Conservation (phyloP, 2,329 filamentous ascomycete species). For the Bipolaris zeicola region DNA sequence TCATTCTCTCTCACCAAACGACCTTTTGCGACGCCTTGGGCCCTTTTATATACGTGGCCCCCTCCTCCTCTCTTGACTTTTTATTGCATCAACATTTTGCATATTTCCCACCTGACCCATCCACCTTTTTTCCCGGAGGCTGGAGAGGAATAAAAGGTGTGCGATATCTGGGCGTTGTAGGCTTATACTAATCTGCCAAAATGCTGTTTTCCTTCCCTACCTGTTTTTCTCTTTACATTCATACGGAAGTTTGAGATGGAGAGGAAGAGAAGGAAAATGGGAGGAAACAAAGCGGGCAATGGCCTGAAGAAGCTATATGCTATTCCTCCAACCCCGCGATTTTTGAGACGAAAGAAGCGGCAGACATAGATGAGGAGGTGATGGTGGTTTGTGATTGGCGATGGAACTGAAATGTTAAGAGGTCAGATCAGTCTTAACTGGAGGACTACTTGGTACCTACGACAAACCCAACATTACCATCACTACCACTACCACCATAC, state of each 20-base stretch:
- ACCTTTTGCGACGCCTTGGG: slow-evolving; percentile 1
- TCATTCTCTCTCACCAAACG: not conserved
- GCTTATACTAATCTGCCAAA: not conserved
- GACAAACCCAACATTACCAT: too few relatives aligned
- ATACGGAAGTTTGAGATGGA: too few relatives aligned
- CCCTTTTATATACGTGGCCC: not conserved
- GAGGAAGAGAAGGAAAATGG: not conserved
- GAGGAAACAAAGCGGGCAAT: too few relatives aligned
- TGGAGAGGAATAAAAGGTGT: not conserved
- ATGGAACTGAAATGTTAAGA: too few relatives aligned
- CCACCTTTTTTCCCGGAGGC: not conserved
- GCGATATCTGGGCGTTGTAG: slow-evolving; percentile 9
- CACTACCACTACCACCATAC: too few relatives aligned
- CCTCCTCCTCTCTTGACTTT: not conserved
- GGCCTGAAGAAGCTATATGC: not conserved
- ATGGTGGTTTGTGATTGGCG: not conserved
- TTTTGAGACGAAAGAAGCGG: not conserved
- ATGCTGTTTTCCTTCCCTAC: not conserved
- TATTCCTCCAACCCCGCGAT: not conserved
- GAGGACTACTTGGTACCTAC: too few relatives aligned
- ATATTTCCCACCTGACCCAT: slow-evolving; percentile 3
- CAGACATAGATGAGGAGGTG: not conserved
- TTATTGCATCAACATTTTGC: slow-evolving; percentile 7
- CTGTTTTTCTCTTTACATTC: not conserved
- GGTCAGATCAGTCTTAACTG: too few relatives aligned